A percentile compares a stretch with the other conserved stretches of the same genome.
phyloP scores from a whole-genome alignment of 176 grass and related monocot species.

The Carex littledalei region DNA sequence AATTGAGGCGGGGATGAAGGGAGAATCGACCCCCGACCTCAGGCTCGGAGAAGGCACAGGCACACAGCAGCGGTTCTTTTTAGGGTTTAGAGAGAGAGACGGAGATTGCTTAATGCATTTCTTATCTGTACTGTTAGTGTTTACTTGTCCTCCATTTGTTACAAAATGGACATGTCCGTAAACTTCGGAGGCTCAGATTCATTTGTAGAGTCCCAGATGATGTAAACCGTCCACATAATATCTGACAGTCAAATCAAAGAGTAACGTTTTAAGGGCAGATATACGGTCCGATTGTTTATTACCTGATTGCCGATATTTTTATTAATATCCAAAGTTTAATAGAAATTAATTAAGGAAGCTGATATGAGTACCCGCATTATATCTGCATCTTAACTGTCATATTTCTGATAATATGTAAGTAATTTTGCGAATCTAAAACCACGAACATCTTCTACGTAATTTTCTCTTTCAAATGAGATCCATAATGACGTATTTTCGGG shows the following conservation, averaged over 20 bases:
- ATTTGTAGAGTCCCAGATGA: too few species aligned
- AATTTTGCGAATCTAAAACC: too few species aligned
- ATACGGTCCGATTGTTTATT: background rate
- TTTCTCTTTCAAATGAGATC: too few species aligned
- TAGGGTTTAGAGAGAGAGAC: slow-evolving; percentile 28
- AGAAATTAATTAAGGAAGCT: too few species aligned
- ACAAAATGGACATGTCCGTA: background rate
- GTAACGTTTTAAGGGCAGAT: background rate
- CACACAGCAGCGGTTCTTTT: background rate
- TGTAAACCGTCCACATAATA: background rate
- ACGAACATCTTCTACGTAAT: too few species aligned
- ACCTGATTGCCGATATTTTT: too few species aligned
- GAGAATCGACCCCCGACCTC: background rate
- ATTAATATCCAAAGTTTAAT: too few species aligned
- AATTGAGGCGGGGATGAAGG: background rate
- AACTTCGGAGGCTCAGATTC: background rate
- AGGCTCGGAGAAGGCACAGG: background rate
- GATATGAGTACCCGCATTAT: too few species aligned
- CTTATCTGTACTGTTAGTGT: slow-evolving; percentile 12
- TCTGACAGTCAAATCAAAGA: background rate
- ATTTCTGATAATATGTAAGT: too few species aligned
- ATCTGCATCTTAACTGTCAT: too few species aligned
- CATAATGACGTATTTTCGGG: too few species aligned
- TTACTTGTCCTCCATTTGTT: background rate
- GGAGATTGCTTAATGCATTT: slow-evolving; percentile 9